Base-by-base conservation (phyloP, 2,329 filamentous ascomycete species). In the Atkinsonella hypoxylon region DNA sequence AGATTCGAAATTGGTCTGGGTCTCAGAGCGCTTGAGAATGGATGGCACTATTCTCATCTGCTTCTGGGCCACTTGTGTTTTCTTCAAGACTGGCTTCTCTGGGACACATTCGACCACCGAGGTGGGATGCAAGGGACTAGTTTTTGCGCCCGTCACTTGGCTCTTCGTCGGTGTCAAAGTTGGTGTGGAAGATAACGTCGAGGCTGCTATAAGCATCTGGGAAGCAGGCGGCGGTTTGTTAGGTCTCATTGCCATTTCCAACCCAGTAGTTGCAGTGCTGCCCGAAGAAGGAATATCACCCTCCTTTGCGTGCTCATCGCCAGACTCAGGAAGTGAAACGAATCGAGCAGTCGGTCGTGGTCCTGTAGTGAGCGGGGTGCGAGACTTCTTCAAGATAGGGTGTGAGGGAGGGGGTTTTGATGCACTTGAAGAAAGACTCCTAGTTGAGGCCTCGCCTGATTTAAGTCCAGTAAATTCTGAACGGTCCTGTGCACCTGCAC, bases 341-440 rank as follows among this genome's bases (percentile, higher is more conserved):
- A 82, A 82, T n/a, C 78, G 75, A 49, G 79, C 78, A 9, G 77
- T 81, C n/a, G 77, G 78, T 18, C 75, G 71, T 12, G 76, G 73
- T 5, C 76, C 76, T 15, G 70, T 72, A 18, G 67, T 64, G 31
- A 77, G 77, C 51, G 76, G 75, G 13, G 73, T 74, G 57, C 76
- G 71, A 43, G 72, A 66, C 62, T 82, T 82, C 61, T 81, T 82
- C 52, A 82, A 59, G 49, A 82, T 83, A 0, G 79, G 78, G 56
- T 79, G 77, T 3, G 71, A 60, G 36, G 72, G 74, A 4, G 73
- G 70, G 8, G 72, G 69, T 51, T 71, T 71, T 13, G 70, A 67
- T 10, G 64, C 60, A 51, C 62, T 67, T 34, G 74, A 73, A 11
- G 72, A 73, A 36, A 63, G 46, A 38, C 55, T 54, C 52, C 53